phyloP scores from a whole-genome alignment of 2,329 filamentous ascomycete species.

The Corynespora cassiicola region DNA sequence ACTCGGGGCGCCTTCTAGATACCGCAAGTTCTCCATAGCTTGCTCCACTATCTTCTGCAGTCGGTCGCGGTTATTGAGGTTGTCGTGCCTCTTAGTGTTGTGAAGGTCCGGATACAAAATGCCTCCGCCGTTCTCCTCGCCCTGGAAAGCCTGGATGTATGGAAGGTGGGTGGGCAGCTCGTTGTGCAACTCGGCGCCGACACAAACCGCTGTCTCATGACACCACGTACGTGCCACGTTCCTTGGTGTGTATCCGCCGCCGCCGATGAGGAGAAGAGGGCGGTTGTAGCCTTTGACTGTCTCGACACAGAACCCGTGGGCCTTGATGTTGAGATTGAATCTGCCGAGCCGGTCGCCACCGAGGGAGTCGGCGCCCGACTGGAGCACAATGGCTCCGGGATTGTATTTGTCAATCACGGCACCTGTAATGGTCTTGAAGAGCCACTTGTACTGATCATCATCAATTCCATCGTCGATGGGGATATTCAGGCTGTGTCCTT shows the following conservation, averaged over 20 bases:
- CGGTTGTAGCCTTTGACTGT: conserved; percentile 83
- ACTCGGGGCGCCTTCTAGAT: conserved; percentile 83
- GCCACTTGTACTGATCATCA: conserved; percentile 83
- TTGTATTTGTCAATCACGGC: conserved; percentile 81
- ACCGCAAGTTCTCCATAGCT: conserved; percentile 84
- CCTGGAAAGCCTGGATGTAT: conserved; percentile 82
- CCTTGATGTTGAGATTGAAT: conserved; percentile 96
- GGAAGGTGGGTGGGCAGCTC: conserved; percentile 81
- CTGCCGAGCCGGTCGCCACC: conserved; percentile 91
- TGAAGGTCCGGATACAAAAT: conserved; percentile 88
- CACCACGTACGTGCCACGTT: conserved; percentile 98
- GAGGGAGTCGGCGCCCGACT: conserved; percentile 94
- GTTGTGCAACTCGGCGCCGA: conserved; percentile 74
- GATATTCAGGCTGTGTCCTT: conserved; percentile 89
- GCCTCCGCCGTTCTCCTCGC: conserved; percentile 72
- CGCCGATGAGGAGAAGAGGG: conserved; percentile 89
- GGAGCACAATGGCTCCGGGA: conserved; percentile 90
- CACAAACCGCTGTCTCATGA: conserved; percentile 91
- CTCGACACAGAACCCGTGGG: conserved; percentile 88
- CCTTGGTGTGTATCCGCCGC: conserved; percentile 93
- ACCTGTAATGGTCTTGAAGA: conserved; percentile 84
- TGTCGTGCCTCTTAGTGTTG: conserved; percentile 74
- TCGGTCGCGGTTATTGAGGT: conserved; percentile 80
- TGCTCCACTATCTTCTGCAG: conserved; percentile 77
- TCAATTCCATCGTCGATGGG: conserved; percentile 90